Conservation (phyloP, 2,329 filamentous ascomycete species). For the Fusarium duplospermum region DNA sequence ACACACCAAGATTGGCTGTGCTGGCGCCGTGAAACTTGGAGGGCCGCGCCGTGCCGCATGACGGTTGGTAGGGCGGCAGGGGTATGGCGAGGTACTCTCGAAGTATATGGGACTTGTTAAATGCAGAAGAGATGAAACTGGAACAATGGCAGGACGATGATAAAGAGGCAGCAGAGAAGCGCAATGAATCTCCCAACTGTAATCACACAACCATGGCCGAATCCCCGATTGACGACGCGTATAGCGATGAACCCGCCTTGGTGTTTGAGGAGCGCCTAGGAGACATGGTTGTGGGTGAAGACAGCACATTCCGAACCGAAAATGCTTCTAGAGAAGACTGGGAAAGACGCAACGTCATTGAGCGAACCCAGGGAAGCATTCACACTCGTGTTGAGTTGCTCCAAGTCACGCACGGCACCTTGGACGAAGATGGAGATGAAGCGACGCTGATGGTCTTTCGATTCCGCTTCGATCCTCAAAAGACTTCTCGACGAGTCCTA, state of each 20-base stretch:
- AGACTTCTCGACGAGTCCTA: slow-evolving; percentile 4
- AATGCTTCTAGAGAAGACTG: slow-evolving; percentile 11
- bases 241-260: background rate
- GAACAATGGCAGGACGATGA: background rate
- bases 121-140: background rate
- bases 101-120: background rate
- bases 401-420: slow-evolving; percentile 9
- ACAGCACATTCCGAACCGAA: slow-evolving; percentile 4
- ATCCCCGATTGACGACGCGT: background rate
- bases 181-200: background rate
- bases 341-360: slow-evolving; percentile 21
- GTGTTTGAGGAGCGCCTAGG: background rate
- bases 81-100: background rate
- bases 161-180: background rate
- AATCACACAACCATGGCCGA: background rate
- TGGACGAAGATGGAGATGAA: slow-evolving; percentile 7
- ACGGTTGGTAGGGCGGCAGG: background rate
- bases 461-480: slow-evolving; percentile 14
- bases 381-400: slow-evolving; percentile 17
- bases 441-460: slow-evolving; percentile 16
- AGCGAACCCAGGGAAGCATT: slow-evolving; percentile 5
- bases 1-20: background rate
- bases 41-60: background rate
- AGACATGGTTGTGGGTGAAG: background rate
- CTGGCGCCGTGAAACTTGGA: background rate